A percentile compares a stretch with the other conserved stretches of the same genome.
Conservation (phyloP, 2,329 filamentous ascomycete species). For the Aureobasidium sp. region DNA sequence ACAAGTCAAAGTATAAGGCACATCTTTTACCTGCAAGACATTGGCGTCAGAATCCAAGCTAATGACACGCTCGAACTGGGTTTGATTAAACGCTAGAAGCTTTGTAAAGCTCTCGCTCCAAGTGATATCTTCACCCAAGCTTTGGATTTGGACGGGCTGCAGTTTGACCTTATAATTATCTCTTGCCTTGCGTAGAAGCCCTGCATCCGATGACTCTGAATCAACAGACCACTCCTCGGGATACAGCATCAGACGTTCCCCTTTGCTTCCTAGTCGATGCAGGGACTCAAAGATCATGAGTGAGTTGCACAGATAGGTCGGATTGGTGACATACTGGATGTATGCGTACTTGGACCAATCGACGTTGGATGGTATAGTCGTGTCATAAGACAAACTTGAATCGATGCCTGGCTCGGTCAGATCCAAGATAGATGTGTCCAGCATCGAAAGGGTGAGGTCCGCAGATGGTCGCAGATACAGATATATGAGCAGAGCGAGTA, state of each 20-base stretch:
- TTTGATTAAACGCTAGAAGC: constrained; percentile 59
- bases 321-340: constrained; percentile 35
- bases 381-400: too few relatives aligned
- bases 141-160: constrained; percentile 34
- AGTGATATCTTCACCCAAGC: constrained; percentile 28
- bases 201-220: background rate
- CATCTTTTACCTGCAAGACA: constrained; percentile 38
- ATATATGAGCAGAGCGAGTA: too few relatives aligned
- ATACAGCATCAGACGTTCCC: constrained; percentile 38
- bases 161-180: constrained; percentile 42
- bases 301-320: constrained; percentile 35
- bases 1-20: constrained; percentile 36
- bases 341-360: constrained; percentile 33
- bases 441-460: too few relatives aligned
- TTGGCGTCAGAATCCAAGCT: constrained; percentile 56
- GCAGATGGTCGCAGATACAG: too few relatives aligned
- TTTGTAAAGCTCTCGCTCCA: constrained; percentile 61
- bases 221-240: constrained; percentile 29
- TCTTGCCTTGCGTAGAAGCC: constrained; percentile 29
- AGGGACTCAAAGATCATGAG: constrained; percentile 38
- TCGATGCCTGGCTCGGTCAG: background rate
- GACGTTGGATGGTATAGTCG: too few relatives aligned
- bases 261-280: constrained; percentile 32
- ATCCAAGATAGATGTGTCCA: too few relatives aligned
- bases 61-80: constrained; percentile 51